Evolutionary conservation across 1,284 basidiomycete genomes (phyloP), one percentile per base, ranked within the genome.

Genomic region (Ganoderma resinaceum): DNA sequence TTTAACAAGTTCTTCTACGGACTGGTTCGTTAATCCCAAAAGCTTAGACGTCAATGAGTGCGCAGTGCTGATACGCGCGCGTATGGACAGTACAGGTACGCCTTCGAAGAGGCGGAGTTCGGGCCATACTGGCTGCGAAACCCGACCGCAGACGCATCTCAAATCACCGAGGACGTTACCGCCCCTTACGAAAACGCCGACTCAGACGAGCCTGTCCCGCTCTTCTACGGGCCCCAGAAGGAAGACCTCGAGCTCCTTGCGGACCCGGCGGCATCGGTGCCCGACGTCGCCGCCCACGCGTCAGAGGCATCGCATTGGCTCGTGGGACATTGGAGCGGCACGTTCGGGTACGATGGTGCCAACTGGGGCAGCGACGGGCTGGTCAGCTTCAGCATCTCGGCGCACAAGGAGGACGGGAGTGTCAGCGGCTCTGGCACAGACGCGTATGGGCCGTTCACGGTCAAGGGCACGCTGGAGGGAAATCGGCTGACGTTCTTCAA

Each of bases 1-100:
- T 70, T 80, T 33, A 62, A 67, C 11, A 70, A 70, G 1, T 76
- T 77, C 52, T 73, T 75, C 7, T 73, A 72, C 67, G 78, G 79
- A 4, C 52, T 80, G 66, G 78, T 78, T 38, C 26, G 77, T 31
- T 31, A 0, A 6, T 4, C 26, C 31, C 12, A 3, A 12, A 8
- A 4, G 52, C 29, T 18, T 12, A 11, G 7, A 23, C 7, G 20
- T 2, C 4, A 7, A 3, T 4, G 23, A 49, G 46, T 23, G n/a
- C n/a, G n/a, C n/a, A n/a, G 9, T 26, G 23, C 46, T 49, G 9
- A 49, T 11, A 26, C 4, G 46, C 23, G n/a, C 5, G 23, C 11
- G 9, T 43, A 12, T 14, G 2, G 0, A 31, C 2, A 55, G 52
- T 55, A 55, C 31, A 31, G 29, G 16, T 33, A 55, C 29, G 52